Percentiles rank a stretch among this genome's conserved stretches.
phyloP scores from a whole-genome alignment of 495 filamentous ascomycete species.

The Aspergillus leporis region DNA sequence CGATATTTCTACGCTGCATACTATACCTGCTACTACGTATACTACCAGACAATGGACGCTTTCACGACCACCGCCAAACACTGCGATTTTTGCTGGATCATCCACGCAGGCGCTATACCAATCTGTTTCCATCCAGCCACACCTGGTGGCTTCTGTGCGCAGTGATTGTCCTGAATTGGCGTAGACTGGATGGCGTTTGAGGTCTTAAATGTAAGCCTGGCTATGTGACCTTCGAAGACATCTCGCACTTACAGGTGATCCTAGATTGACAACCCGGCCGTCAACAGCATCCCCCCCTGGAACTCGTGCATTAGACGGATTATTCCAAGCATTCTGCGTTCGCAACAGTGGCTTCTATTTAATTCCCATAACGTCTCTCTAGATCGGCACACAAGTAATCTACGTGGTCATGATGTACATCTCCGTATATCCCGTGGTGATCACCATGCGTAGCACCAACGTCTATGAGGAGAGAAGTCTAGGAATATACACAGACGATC shows the following conservation, averaged over 20 bases:
- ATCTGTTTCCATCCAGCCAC: background rate
- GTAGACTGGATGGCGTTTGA: background rate
- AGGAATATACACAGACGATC: background rate
- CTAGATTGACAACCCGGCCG: background rate
- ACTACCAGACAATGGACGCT: background rate
- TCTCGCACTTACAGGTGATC: background rate
- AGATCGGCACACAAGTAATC: background rate
- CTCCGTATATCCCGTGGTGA: background rate
- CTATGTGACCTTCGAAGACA: background rate
- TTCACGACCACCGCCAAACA: background rate
- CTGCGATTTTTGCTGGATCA: background rate
- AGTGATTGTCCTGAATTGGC: background rate
- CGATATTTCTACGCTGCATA: background rate
- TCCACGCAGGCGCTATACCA: background rate
- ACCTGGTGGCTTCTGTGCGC: background rate
- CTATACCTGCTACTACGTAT: background rate
- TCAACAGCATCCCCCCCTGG: background rate
- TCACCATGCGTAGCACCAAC: background rate
- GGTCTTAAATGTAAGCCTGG: background rate
- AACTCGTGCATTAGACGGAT: background rate
- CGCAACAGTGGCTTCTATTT: background rate
- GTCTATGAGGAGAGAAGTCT: background rate
- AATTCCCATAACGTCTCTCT: background rate
- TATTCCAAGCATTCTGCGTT: background rate
- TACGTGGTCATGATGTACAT: slow-evolving; percentile 1